Evolutionary conservation across 306 rosid genomes (phyloP), one percentile per base, ranked within the genome.

Genomic region (Cicer chorassanicum): DNA sequence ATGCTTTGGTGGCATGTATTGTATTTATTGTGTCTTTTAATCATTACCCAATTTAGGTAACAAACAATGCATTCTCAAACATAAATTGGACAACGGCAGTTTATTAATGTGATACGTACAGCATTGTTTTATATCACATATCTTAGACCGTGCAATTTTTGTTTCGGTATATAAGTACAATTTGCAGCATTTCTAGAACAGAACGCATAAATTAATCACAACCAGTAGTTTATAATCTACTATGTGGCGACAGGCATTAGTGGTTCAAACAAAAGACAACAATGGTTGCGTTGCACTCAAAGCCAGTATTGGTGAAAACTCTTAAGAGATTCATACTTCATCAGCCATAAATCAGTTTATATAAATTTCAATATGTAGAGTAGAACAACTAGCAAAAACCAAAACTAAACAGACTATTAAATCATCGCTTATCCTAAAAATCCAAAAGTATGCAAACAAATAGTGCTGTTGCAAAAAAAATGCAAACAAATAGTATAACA

Each of bases 171-270:
- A 24, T 11, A 57, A 11, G 51, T 13, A 12, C 1, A 2, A 13
- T 72, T 42, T 8, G 6, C 24, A 24, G 34, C 56, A 73, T 59
- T 73, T 42, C 46, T 34, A 29, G 11, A 73, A 34, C 45, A 59
- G 3, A 41, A 55, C 45, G 21, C 42, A 41, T 24, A 24, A 41
- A 11, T 8, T 21, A 19, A 40, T 70, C 41, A 6, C 40, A 53
- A 38, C 43, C 50, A 24, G 34, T 24, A 24, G 34, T 2, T 24
- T 24, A 24, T 24, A 24, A 24, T 24, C 34, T 24, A 24, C 34
- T 24, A 24, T 24, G 34, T 24, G 34, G 34, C 34, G 4, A 2
- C 34, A 24, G 4, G 34, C 34, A 24, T 24, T 24, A 24, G 4
- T 24, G 34, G 34, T 24, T 24, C 4, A 24, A 15, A 41, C 70